phyloP scores from a whole-genome alignment of 163 green algal genomes.

The Trebouxiophyceae sp. region DNA sequence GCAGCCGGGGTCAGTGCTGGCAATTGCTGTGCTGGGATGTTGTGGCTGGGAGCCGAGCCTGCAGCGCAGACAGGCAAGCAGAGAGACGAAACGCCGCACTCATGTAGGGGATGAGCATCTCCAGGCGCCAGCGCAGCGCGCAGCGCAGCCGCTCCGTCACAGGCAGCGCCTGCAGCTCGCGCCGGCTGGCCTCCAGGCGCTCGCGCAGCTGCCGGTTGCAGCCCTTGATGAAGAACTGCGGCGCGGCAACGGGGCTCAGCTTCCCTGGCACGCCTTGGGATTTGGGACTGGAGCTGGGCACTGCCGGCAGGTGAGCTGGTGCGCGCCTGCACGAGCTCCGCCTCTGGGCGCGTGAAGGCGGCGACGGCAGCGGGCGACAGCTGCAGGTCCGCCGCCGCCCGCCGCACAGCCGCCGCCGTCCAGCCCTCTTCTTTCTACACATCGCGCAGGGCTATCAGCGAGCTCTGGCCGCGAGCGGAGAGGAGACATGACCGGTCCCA shows the following conservation, averaged over 20 bases:
- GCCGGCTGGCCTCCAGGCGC: conserved; percentile 7
- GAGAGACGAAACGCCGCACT: conserved; percentile 9
- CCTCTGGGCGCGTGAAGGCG: conserved; percentile 13
- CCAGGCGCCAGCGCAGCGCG: conserved; percentile 34
- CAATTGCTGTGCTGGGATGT: not conserved
- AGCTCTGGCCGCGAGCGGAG: not conserved
- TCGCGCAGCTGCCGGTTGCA: conserved; percentile 32
- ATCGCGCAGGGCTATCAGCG: not conserved
- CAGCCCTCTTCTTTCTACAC: conserved; percentile 30
- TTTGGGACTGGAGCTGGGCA: not conserved
- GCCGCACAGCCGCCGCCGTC: conserved; percentile 18
- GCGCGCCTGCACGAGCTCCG: conserved; percentile 30
- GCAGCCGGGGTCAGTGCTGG: not conserved
- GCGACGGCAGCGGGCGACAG: conserved; percentile 35
- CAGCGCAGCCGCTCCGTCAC: conserved; percentile 17
- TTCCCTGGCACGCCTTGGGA: not conserved
- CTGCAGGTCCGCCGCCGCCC: conserved; percentile 27
- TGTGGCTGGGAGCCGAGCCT: no score
- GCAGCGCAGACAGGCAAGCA: no score
- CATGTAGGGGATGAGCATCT: conserved; percentile 45
- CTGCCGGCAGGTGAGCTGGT: not conserved
- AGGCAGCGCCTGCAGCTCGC: conserved; percentile 19
- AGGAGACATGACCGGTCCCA: not conserved
- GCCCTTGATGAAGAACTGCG: conserved; percentile 25
- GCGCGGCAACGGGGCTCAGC: not conserved